phyloP scores from a whole-genome alignment of 768 basidiomycete species.

The Pulveroboletus sp. region DNA sequence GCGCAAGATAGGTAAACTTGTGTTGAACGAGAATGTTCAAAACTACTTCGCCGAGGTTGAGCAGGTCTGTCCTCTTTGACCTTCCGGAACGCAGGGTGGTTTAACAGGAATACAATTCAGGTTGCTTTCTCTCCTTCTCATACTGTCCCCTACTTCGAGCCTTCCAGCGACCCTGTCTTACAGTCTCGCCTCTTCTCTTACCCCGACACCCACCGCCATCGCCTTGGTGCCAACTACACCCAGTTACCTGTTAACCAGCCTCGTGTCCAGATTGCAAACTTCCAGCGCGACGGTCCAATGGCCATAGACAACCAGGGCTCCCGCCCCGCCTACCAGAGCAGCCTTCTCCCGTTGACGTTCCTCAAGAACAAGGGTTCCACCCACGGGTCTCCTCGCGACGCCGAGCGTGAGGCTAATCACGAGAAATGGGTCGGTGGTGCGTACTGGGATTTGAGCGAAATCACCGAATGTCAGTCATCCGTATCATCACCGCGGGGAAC shows the following conservation, averaged over 20 bases:
- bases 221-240: slow-evolving; percentile 77
- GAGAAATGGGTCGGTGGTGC: slow-evolving; percentile 76
- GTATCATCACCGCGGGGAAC: background rate
- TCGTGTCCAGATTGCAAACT: slow-evolving; percentile 72
- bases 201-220: slow-evolving; percentile 84
- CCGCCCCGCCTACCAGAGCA: slow-evolving; percentile 86
- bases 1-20: slow-evolving; percentile 82
- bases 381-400: slow-evolving; percentile 40
- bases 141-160: slow-evolving; percentile 83
- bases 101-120: slow-evolving; percentile 28
- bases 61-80: slow-evolving; percentile 56
- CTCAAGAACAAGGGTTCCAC: slow-evolving; percentile 44
- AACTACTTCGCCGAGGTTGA: slow-evolving; percentile 97
- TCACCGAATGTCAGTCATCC: slow-evolving; percentile 70
- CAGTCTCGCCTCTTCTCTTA: slow-evolving; percentile 96
- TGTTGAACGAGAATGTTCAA: slow-evolving; percentile 71
- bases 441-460: slow-evolving; percentile 63
- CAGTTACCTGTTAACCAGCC: slow-evolving; percentile 89
- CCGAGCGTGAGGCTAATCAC: slow-evolving; percentile 45
- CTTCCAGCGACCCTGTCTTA: slow-evolving; percentile 88
- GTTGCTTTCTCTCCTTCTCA: slow-evolving; percentile 89
- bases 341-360: slow-evolving; percentile 71
- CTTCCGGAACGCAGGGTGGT: slow-evolving; percentile 14
- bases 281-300: slow-evolving; percentile 83
- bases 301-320: slow-evolving; percentile 75